phyloP scores from a whole-genome alignment of 2,329 filamentous ascomycete genomes.

The Colletotrichum limetticola region DNA sequence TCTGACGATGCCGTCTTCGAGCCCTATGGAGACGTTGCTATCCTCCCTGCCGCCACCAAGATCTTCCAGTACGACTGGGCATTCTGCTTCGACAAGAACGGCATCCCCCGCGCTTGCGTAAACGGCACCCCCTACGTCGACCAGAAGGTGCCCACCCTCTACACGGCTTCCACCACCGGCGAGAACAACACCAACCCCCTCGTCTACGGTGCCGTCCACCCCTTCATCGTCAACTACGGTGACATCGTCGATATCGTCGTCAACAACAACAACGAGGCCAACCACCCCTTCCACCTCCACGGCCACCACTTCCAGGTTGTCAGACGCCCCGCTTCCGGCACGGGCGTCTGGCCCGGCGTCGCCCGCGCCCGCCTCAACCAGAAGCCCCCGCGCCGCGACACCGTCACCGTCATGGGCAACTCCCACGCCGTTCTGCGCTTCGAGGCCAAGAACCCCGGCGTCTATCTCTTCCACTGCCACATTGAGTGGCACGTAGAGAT shows the following conservation, averaged over 20 bases:
- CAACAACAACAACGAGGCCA: conserved; percentile 59
- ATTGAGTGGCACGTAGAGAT: conserved; percentile 71
- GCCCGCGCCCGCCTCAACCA: conserved; percentile 40
- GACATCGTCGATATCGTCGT: conserved; percentile 59
- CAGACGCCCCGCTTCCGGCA: conserved; percentile 48
- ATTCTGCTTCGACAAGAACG: conserved; percentile 71
- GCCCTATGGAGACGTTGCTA: conserved; percentile 62
- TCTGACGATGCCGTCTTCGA: conserved; percentile 71
- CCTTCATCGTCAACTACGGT: conserved; percentile 51
- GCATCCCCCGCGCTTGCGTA: conserved; percentile 69
- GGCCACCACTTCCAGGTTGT: conserved; percentile 67
- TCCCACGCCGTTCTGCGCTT: conserved; percentile 64
- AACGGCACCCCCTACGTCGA: conserved; percentile 75
- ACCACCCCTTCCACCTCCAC: conserved; percentile 65
- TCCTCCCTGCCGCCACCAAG: conserved; percentile 64
- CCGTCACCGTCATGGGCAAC: conserved; percentile 49
- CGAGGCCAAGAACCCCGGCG: conserved; percentile 62
- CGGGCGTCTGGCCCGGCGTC: conserved; percentile 49
- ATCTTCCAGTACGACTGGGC: conserved; percentile 65
- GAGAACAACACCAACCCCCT: conserved; percentile 51
- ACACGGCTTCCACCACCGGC: conserved; percentile 72
- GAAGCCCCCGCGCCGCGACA: conserved; percentile 49
- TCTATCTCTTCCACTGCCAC: conserved; percentile 69
- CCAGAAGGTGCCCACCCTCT: conserved; percentile 77
- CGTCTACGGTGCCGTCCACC: conserved; percentile 56